Base-by-base conservation (phyloP, 1,284 basidiomycete genomes). In the Taiwanofungus camphoratus region DNA sequence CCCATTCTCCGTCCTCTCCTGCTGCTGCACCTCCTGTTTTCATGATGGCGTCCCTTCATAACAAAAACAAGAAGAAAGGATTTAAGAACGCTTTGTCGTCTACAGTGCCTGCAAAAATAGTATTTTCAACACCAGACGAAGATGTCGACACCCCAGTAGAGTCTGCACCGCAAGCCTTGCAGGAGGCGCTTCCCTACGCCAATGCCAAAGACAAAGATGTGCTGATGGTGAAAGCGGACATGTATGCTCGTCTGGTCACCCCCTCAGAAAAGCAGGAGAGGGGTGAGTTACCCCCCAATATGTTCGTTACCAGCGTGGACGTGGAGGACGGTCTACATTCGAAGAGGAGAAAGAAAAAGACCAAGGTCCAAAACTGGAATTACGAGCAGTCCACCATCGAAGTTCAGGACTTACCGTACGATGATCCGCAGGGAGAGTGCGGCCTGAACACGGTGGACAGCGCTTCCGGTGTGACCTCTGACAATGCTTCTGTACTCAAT, bases 61-160 rank as follows among this genome's bases (percentile, higher is more conserved):
- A 85, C 56, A 87, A 86, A 59, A 86, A 86, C 61, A 87, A 87
- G 60, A 76, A 74, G 39, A 80, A 74, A 46, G 79, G 77, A 9
- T 86, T 81, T 62, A 79, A 74, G 53, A 64, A 72, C 31, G 63
- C 73, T 3, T 69, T 83, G 59, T 49, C 59, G 0, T 66, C 56
- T 9, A 66, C 71, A 0, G 63, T 76, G 3, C 70, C 77, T 0
- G 56, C 67, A 20, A 83, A 77, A 56, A 82, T 87, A 43, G 63
- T 79, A n/a, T 87, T 87, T 52, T 52, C 56, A 4, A 65, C 60
- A 12, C 30, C 20, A 8, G 48, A 34, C 16, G 15, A 43, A n/a
- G 5, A 39, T 20, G 18, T 32, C 43, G 13, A 31, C 22, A 21
- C 39, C 33, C 2, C n/a, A n/a, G 40, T 24, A 15, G 23, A 20